Base-by-base conservation (phyloP, 805 yeast genomes). In the Kodamaea restingae region DNA sequence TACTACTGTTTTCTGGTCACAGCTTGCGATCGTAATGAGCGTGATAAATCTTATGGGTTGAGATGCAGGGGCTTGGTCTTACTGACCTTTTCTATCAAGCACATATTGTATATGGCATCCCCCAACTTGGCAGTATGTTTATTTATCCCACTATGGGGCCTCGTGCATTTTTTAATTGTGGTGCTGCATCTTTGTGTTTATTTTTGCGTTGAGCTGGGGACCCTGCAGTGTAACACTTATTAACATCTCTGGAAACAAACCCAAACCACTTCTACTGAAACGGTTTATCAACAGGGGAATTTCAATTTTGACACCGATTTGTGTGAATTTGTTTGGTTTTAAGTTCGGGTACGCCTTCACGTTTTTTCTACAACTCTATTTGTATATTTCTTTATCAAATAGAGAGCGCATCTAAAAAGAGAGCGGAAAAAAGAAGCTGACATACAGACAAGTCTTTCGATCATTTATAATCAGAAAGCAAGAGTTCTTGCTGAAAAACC, bases 171-270 rank as follows among this genome's bases (percentile, higher is more conserved):
- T 4, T 38, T 56, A 34, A 43, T 55, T 10, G 40, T 44, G 9
- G 31, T 52, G 49, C 6, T 48, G 52, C 15, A n/a, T 43, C 7
- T 56, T 50, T 31, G 44, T 56, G 25, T 38, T 56, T 11, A 40
- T 41, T 4, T 58, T 56, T 38, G 52, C 65, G 7, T 33, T 46
- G 11, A 49, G 55, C 35, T 62, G 68, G 69, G 67, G 68, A 4
- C 65, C 67, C 3, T 46, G 61, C 15, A 44, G 54, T 11, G 60
- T 60, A 3, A 47, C 59, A 29, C 11, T 55, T 22, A 49, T 51
- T 38, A 55, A 50, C 9, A 29, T 58, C 12, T 51, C 58, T n/a
- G 41, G 41, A 4, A 57, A 58, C 32, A 46, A 51, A 32, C 50
- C 55, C 28, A 15, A 43, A 7, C n/a, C n/a, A 44, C 50, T 3